Conservation (phyloP, 2,329 filamentous ascomycete species). For the Iodosphaeria phyllophila region DNA sequence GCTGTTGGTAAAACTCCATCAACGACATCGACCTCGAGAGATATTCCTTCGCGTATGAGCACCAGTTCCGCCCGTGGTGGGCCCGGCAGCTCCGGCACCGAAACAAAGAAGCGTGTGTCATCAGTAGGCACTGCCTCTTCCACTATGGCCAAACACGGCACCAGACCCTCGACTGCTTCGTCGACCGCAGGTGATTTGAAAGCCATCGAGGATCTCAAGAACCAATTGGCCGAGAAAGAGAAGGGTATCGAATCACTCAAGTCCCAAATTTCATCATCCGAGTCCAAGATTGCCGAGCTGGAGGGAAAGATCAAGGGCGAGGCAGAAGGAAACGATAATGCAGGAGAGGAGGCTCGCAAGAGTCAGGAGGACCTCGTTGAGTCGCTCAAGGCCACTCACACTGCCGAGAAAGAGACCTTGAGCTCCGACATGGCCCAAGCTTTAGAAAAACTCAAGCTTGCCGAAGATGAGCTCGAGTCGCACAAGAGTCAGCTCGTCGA, state of each 20-base stretch:
- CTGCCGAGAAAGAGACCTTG: conserved; percentile 26
- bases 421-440: conserved; percentile 27
- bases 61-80: conserved; percentile 10
- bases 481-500: conserved; percentile 29
- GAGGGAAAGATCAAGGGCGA: conserved; percentile 29
- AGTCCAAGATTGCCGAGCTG: conserved; percentile 35
- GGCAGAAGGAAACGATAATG: conserved; percentile 14
- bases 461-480: conserved; percentile 30
- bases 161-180: conserved; percentile 21
- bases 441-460: conserved; percentile 28
- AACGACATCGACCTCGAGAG: conserved; percentile 12
- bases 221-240: conserved; percentile 38
- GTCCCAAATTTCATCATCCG: conserved; percentile 32
- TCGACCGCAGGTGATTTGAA: conserved; percentile 23
- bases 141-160: conserved; percentile 20
- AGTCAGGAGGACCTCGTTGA: conserved; percentile 24
- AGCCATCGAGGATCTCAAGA: conserved; percentile 40
- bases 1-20: conserved; percentile 17
- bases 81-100: conserved; percentile 19
- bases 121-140: conserved; percentile 21
- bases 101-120: conserved; percentile 39
- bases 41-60: conserved; percentile 10
- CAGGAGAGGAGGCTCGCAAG: conserved; percentile 21
- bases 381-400: conserved; percentile 28
- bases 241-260: conserved; percentile 36